These are phyloP conservation scores for Globisporangium recalcitrans DNA, from an alignment of 352 stramenopile species.

Conservation along the genomic window DNA sequence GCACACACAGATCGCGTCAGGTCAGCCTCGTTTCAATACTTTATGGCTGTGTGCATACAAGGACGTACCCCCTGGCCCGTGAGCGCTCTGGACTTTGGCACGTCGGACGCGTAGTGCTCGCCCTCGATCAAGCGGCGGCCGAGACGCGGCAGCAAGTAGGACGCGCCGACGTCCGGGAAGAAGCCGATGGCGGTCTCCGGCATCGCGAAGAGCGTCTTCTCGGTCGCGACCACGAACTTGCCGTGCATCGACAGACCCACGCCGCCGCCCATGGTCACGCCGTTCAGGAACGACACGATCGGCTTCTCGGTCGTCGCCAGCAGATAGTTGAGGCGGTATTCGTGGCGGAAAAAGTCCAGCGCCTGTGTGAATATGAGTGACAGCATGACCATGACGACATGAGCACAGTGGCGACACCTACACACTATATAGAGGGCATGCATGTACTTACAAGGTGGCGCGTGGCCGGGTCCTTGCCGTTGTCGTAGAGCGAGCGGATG, in stretches of 20 bases:
- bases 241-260: constrained; percentile 97
- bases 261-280: constrained; percentile 98
- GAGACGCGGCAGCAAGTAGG: constrained; percentile 89
- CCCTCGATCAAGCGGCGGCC: constrained; percentile 60
- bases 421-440: neutral
- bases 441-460: constrained; percentile 36
- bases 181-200: constrained; percentile 97
- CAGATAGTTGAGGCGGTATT: constrained; percentile 94
- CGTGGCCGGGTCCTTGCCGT: constrained; percentile 65
- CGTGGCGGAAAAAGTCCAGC: constrained; percentile 93
- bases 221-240: constrained; percentile 95
- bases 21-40: neutral
- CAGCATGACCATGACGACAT: neutral
- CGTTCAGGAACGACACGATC: constrained; percentile 95
- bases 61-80: constrained; percentile 60
- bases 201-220: constrained; percentile 98
- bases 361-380: constrained; percentile 17
- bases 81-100: constrained; percentile 64
- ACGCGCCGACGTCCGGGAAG: constrained; percentile 96
- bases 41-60: neutral
- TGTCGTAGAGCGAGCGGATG: constrained; percentile 88
- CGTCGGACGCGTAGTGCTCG: constrained; percentile 68
- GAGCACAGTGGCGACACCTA: constrained; percentile 1
- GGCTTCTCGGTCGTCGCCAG: constrained; percentile 80
- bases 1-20: constrained; percentile 8